phyloP scores from a whole-genome alignment of 1,284 basidiomycete genomes.

The Cystobasidium pallidum region DNA sequence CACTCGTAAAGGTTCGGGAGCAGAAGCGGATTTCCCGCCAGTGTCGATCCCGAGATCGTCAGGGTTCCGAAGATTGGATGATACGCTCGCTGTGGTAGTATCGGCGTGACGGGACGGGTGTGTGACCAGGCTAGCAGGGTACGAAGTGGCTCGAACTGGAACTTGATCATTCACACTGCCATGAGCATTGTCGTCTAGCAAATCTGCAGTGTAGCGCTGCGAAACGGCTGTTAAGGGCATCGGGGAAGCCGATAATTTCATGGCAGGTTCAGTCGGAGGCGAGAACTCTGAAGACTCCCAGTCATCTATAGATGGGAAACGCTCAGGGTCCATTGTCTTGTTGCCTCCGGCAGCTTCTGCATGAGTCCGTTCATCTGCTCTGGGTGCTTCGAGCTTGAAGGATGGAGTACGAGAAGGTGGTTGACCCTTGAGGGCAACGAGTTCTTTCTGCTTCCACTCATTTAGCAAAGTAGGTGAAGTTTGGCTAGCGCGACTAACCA shows the following conservation, averaged over 20 bases:
- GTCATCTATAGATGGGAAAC: conserved; percentile 3
- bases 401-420: conserved; percentile 26
- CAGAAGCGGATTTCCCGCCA: neutral
- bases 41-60: too few species aligned
- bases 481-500: conserved; percentile 50
- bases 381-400: neutral
- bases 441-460: conserved; percentile 43
- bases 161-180: conserved; percentile 31
- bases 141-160: neutral
- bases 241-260: neutral
- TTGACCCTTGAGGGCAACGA: neutral
- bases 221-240: neutral
- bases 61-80: neutral
- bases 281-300: conserved; percentile 33
- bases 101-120: neutral
- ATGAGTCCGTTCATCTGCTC: conserved; percentile 4
- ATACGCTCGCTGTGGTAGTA: neutral
- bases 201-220: neutral
- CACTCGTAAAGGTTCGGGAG: neutral
- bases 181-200: conserved; percentile 49
- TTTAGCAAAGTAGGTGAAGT: conserved; percentile 50
- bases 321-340: neutral
- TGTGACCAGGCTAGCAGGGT: neutral
- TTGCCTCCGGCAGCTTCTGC: neutral
- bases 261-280: conserved; percentile 22